A percentile compares a stretch with the other conserved stretches of the same genome.
These are phyloP conservation scores for Carex cristatella DNA, from an alignment of 176 grass and related monocot species.

Conservation along the genomic window DNA sequence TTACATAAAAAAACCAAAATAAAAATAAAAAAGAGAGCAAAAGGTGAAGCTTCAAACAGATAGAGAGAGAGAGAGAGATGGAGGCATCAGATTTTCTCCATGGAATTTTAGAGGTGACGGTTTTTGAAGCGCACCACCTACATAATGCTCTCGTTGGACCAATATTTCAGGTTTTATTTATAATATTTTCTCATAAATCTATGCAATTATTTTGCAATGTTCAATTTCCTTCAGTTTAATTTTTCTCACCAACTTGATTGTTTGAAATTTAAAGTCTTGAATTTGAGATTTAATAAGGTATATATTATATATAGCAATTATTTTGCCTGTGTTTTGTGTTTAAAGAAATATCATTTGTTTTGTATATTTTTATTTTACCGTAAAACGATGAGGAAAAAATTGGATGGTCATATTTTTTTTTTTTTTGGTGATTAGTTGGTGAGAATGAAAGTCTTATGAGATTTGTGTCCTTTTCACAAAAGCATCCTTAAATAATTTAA, in stretches of 20 bases:
- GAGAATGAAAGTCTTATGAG: not conserved
- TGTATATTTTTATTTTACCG: not conserved
- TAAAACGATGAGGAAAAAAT: not conserved
- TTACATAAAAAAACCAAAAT: not conserved
- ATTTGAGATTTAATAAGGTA: not conserved
- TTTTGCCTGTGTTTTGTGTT: not conserved
- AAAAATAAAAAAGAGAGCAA: not conserved
- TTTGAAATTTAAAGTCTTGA: too few relatives aligned
- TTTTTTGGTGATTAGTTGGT: not conserved
- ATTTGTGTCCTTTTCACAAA: not conserved
- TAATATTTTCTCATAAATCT: not conserved
- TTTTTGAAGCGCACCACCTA: constrained; percentile 63
- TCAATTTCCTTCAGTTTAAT: not conserved
- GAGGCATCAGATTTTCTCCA: constrained; percentile 43
- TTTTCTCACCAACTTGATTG: not conserved
- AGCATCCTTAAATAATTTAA: not conserved
- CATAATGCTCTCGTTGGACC: constrained; percentile 42
- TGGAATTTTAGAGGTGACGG: constrained; percentile 59
- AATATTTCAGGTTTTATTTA: not conserved
- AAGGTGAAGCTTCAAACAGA: not conserved
- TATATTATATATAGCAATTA: not conserved
- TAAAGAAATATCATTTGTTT: not conserved
- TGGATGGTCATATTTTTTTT: not conserved
- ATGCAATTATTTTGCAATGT: not conserved
- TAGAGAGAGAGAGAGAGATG: not conserved